Evolutionary conservation across 2,329 filamentous ascomycete genomes (phyloP).

Genomic region (Pezicula rhizophila): DNA sequence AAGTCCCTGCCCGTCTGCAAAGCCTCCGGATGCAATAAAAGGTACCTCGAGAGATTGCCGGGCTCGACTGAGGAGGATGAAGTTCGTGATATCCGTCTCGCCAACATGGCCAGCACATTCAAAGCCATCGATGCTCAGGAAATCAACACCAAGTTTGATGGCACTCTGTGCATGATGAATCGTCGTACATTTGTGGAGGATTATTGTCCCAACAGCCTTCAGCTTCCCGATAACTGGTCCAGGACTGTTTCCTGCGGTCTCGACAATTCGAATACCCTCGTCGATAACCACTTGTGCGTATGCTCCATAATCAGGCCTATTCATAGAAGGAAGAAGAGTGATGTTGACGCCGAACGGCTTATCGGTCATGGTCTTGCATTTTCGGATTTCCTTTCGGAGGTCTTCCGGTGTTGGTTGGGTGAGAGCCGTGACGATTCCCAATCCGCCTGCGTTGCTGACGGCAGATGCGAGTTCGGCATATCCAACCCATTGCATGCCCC

Average conservation of each 20-base stretch:
- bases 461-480: constrained; percentile 73
- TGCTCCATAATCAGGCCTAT: constrained; percentile 84
- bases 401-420: constrained; percentile 93
- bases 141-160: constrained; percentile 91
- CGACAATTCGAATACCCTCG: constrained; percentile 84
- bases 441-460: constrained; percentile 74
- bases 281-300: constrained; percentile 92
- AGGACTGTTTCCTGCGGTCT: constrained; percentile 86
- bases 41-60: constrained; percentile 78
- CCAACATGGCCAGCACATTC: constrained; percentile 90
- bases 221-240: constrained; percentile 86
- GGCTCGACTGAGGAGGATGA: constrained; percentile 79
- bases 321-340: constrained; percentile 83
- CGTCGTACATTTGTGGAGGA: constrained; percentile 97
- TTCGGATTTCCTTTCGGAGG: constrained; percentile 87
- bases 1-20: constrained; percentile 88
- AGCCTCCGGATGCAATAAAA: constrained; percentile 93
- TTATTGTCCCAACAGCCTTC: constrained; percentile 70
- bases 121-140: constrained; percentile 94
- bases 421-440: constrained; percentile 79
- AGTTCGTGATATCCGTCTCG: constrained; percentile 83
- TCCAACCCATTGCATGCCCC: constrained; percentile 83
- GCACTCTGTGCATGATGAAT: constrained; percentile 90
- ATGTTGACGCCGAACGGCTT: constrained; percentile 93
- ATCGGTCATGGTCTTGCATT: constrained; percentile 72